Conservation (phyloP, 768 basidiomycete genomes). For the Collybia sordida region DNA sequence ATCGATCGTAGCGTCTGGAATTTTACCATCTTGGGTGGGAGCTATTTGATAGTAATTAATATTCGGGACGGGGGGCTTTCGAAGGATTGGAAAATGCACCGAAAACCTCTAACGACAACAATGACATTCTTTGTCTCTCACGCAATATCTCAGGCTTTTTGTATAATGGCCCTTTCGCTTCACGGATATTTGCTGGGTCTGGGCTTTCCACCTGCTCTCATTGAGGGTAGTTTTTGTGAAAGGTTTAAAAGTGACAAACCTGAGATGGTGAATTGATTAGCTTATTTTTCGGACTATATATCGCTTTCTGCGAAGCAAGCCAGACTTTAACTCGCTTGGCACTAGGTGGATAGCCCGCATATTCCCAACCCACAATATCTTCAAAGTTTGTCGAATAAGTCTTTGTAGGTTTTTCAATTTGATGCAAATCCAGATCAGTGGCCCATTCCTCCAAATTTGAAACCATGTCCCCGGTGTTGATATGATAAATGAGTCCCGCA, state of each 20-base stretch:
- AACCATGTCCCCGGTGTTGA: constrained; percentile 66
- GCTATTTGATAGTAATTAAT: constrained; percentile 35
- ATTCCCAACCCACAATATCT: constrained; percentile 76
- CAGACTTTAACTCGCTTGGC: constrained; percentile 52
- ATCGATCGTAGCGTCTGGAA: constrained; percentile 69
- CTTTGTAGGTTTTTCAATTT: neutral
- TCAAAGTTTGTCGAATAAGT: constrained; percentile 17
- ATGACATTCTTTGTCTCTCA: constrained; percentile 71
- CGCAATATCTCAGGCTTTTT: constrained; percentile 29
- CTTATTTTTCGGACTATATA: constrained; percentile 10
- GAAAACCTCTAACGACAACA: constrained; percentile 83
- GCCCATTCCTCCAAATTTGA: constrained; percentile 63
- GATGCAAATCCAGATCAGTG: neutral
- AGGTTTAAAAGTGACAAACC: constrained; percentile 28
- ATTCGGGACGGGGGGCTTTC: neutral
- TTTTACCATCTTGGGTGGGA: constrained; percentile 53
- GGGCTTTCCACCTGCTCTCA: constrained; percentile 57
- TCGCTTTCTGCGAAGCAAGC: constrained; percentile 37
- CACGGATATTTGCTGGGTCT: constrained; percentile 74
- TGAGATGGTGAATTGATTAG: constrained; percentile 34
- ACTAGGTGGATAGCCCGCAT: constrained; percentile 68
- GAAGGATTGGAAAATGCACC: constrained; percentile 45
- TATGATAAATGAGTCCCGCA: constrained; percentile 71
- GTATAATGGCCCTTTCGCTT: constrained; percentile 57
- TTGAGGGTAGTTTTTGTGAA: neutral